phyloP scores from a whole-genome alignment of 169 alveolate species.

The Plasmodium fragile region DNA sequence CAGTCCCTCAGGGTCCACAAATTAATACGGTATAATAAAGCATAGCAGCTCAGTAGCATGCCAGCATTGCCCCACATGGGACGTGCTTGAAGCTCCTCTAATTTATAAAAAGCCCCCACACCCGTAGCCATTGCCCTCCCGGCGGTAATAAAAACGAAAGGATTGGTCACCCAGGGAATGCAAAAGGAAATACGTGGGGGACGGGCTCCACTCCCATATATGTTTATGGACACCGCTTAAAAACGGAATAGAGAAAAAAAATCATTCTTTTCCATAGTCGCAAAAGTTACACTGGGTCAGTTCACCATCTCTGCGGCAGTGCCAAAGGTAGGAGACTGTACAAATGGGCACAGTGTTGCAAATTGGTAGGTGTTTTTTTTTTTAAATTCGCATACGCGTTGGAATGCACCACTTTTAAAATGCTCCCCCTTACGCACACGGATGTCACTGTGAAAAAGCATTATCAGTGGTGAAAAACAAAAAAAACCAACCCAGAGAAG shows the following conservation, averaged over 20 bases:
- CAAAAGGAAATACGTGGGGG: not conserved
- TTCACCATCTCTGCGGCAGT: not conserved
- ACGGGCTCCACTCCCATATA: not conserved
- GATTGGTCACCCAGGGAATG: not conserved
- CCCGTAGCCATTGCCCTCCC: not conserved
- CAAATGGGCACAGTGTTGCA: not conserved
- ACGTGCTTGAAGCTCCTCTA: not conserved
- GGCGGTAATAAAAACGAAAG: not conserved
- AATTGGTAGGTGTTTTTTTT: not conserved
- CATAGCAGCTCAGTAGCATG: not conserved
- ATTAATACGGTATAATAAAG: too few relatives aligned
- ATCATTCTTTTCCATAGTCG: not conserved
- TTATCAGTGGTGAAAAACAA: not conserved
- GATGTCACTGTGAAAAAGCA: too few relatives aligned
- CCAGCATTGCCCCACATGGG: not conserved
- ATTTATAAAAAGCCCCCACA: not conserved
- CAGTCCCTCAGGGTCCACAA: not conserved
- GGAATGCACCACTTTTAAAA: too few relatives aligned
- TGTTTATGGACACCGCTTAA: not conserved
- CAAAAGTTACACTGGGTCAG: not conserved
- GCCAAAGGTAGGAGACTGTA: not conserved
- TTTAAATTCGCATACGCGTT: too few relatives aligned
- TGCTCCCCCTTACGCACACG: not conserved
- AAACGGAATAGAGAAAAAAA: not conserved
- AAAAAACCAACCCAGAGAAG: not conserved